Base-by-base conservation (phyloP, 176 grass and related monocot species). In the Pontederia crassipes region DNA sequence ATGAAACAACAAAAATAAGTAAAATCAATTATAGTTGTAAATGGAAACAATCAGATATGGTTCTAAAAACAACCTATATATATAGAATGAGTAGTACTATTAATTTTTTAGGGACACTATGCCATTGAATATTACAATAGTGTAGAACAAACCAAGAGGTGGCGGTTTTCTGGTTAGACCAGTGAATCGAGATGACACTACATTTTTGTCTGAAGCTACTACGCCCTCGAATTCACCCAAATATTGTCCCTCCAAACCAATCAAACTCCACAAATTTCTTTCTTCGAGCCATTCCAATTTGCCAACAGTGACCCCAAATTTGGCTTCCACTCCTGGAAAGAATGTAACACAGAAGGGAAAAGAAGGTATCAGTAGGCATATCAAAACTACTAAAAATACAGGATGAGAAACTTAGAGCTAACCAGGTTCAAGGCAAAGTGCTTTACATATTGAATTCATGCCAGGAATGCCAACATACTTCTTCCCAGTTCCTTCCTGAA, bases 361-460 rank as follows among this genome's bases (percentile, higher is more conserved):
- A 62, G 9, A 74, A 32, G 53, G 28, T 14, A 50, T 52, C 11
- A 32, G 24, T 48, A 66, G 40, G 12, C 55, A 35, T 35, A 48
- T 71, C 12, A 15, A 8, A 4, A 47, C 28, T 54, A n/a, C 3
- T 11, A 46, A 60, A 20, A 81, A 32, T 29, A 46, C 61, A 48
- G 40, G 61, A 24, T 13, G 9, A 64, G 12, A 32, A 57, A 12
- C 45, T 15, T 53, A 66, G 27, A 45, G 58, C 80, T 80, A 78
- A 97, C 92, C 92, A 68, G 75, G 77, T 67, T 83, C 73, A 68
- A 17, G 45, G 52, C 92, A 97, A 28, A 97, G 79, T 35, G 78
- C 70, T 88, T 97, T 91, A 75, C 92, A 97, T 75, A 97, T 79
- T 14, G 87, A 83, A 71, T 88, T 97, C 92, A 97, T 97, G 65